Evolutionary conservation across 345 rosid genomes (phyloP).

Genomic region (Nephelium lappaceum): DNA sequence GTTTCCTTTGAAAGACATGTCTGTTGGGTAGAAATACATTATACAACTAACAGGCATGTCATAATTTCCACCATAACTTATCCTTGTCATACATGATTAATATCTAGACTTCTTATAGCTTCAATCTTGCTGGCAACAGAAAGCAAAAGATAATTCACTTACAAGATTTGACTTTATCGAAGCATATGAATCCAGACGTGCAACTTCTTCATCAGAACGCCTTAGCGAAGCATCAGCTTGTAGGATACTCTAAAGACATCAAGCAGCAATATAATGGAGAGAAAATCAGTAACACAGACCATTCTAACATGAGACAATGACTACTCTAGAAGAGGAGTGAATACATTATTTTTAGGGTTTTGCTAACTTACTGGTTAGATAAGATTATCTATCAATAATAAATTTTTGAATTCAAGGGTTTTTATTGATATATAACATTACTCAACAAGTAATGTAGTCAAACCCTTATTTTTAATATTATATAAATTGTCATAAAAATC

Average conservation of each 20-base stretch:
- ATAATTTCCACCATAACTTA: not conserved
- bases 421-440: too few relatives aligned
- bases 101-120: not conserved
- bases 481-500: not conserved
- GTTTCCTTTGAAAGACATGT: not conserved
- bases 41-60: not conserved
- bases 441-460: not conserved
- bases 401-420: not conserved
- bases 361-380: not conserved
- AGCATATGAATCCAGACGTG: conserved; percentile 66
- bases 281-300: not conserved
- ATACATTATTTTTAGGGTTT: not conserved
- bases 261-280: conserved; percentile 13
- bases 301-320: not conserved
- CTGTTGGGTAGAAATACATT: not conserved
- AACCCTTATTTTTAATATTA: not conserved
- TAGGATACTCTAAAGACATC: conserved; percentile 59
- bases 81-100: conserved; percentile 2
- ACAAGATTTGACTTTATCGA: conserved; percentile 79
- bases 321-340: not conserved
- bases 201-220: conserved; percentile 74
- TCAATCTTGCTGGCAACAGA: not conserved
- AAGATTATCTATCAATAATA: not conserved
- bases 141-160: conserved; percentile 28
- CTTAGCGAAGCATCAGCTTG: conserved; percentile 62